Evolutionary conservation across 805 yeast species (phyloP).

Genomic region (Metschnikowia arizonensis): DNA sequence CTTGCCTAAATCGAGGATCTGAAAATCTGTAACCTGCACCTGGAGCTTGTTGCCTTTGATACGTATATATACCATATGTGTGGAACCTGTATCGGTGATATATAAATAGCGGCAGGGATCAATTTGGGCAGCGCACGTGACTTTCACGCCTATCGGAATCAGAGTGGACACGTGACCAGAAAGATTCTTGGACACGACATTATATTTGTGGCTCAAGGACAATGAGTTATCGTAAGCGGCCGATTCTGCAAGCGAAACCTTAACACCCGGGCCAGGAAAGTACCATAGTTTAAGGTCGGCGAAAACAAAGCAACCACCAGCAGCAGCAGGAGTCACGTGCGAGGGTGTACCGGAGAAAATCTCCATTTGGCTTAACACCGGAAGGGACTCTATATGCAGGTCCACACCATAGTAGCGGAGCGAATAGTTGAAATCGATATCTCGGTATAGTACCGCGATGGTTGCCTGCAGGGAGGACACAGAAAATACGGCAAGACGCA

Average conservation of each 20-base stretch:
- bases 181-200: slow-evolving; percentile 10
- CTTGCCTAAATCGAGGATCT: slow-evolving; percentile 25
- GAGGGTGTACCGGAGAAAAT: slow-evolving; percentile 31
- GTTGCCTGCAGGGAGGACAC: background rate
- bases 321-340: slow-evolving; percentile 18
- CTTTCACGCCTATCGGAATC: slow-evolving; percentile 9
- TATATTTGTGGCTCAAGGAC: slow-evolving; percentile 4
- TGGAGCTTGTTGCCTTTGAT: background rate
- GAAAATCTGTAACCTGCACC: slow-evolving; percentile 16
- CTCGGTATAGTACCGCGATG: slow-evolving; percentile 33
- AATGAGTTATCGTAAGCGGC: slow-evolving; percentile 8
- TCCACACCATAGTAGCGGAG: slow-evolving; percentile 27
- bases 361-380: slow-evolving; percentile 22
- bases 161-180: slow-evolving; percentile 1
- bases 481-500: slow-evolving; percentile 8
- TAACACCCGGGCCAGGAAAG: slow-evolving; percentile 19
- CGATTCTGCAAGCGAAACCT: slow-evolving; percentile 2
- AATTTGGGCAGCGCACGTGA: slow-evolving; percentile 18
- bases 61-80: slow-evolving; percentile 24
- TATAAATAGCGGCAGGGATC: slow-evolving; percentile 28
- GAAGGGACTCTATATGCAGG: slow-evolving; percentile 3
- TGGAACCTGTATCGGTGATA: slow-evolving; percentile 27
- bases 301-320: slow-evolving; percentile 28
- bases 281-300: slow-evolving; percentile 26
- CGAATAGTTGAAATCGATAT: slow-evolving; percentile 31